Base-by-base conservation (phyloP, 495 filamentous ascomycete species). In the Talaromyces nanjingensis region DNA sequence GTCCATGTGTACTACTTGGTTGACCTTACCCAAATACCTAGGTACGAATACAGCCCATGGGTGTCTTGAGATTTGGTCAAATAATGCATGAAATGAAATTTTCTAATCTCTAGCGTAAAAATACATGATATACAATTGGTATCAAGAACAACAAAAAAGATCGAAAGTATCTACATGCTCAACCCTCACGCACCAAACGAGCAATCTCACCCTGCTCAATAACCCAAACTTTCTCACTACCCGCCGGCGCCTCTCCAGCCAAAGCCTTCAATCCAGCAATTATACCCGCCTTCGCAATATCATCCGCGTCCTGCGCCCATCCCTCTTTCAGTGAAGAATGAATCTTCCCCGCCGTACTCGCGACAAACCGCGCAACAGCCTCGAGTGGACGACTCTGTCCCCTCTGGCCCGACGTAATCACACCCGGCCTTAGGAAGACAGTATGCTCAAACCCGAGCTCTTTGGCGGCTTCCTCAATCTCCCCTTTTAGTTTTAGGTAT, bases 391-490 rank as follows among this genome's bases (percentile, higher is more conserved):
- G 79, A 47, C 75, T 75, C 61, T 85, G 82, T 64, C 88, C 81
- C 45, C 92, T 79, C 9, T 80, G 69, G 11, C 91, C 92, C n/a
- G 89, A 91, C n/a, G 89, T 66, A 66, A 96, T 87, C 64, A 91
- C 56, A 0, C 90, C 92, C 9, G 92, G 92, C 18, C 85, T 79
- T 55, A 96, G 55, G 39, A 96, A 87, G 33, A 93, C 84, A 9
- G 84, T 86, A 59, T 87, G 82, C 47, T 90, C 86, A 68, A 96
- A 96, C 0, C 79, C 88, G 22, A 92, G 72, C 24, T 69, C 80
- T 71, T 86, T 83, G 33, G 93, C 79, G n/a, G 86, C 80, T 33
- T 92, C 87, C 69, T 96, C 92, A 37, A 93, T 82, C 68, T 91
- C 88, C 12, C 79, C 81, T 78, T 96, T 96, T 89, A 96, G 93